Conservation (phyloP, 805 yeast species). For the Hanseniaspora guilliermondii region DNA sequence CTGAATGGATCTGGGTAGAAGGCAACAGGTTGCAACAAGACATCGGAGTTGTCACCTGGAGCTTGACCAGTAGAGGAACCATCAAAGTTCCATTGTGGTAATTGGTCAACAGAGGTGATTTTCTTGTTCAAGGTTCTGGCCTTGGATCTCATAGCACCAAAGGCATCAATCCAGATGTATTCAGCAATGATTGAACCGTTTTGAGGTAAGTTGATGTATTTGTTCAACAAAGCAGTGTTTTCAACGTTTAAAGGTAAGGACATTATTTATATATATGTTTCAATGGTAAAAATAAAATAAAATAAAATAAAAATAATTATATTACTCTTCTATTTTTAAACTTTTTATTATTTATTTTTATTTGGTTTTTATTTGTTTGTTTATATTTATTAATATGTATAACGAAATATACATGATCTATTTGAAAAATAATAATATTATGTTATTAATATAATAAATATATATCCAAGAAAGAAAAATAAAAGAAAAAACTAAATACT, state of each 20-base stretch:
- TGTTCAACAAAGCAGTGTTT: conserved; percentile 69
- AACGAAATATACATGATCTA: neutral
- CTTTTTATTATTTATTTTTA: neutral
- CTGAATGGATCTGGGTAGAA: conserved; percentile 95
- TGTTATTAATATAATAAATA: too few relatives aligned
- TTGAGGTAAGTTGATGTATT: conserved; percentile 75
- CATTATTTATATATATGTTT: conserved; percentile 14
- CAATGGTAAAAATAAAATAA: neutral
- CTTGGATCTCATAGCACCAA: conserved; percentile 84
- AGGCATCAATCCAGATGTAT: conserved; percentile 94
- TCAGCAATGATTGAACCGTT: conserved; percentile 83
- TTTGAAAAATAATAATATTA: too few relatives aligned
- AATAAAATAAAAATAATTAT: neutral
- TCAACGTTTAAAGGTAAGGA: conserved; percentile 24
- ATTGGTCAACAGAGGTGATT: conserved; percentile 63
- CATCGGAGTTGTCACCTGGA: conserved; percentile 93
- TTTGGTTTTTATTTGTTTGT: neutral
- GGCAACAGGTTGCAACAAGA: conserved; percentile 90
- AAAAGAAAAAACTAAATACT: neutral
- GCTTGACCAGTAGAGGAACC: conserved; percentile 99
- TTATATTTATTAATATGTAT: too few relatives aligned
- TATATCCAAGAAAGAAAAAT: too few relatives aligned
- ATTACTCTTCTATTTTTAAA: neutral
- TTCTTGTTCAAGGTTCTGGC: conserved; percentile 70
- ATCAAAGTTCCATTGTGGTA: conserved; percentile 99